Evolutionary conservation across 352 stramenopile genomes (phyloP).

Genomic region (Pythium apleroticum): DNA sequence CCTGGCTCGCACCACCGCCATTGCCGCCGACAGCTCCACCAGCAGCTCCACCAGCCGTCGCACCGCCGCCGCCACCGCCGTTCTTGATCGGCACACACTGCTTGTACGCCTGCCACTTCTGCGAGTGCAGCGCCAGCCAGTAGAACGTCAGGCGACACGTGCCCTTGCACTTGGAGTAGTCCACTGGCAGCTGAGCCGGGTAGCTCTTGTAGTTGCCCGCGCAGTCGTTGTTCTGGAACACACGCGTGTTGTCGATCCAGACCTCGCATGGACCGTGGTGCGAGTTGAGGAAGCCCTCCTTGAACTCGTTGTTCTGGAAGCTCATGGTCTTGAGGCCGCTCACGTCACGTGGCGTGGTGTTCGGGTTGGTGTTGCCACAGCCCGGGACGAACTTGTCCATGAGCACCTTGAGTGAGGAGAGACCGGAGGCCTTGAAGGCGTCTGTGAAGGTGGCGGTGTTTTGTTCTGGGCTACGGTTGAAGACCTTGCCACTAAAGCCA

Average conservation of each 20-base stretch:
- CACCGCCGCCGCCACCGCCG: background rate
- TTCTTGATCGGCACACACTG: conserved; percentile 23
- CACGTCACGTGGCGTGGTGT: conserved; percentile 19
- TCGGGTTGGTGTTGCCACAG: conserved; percentile 30
- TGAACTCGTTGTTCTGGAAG: conserved; percentile 46
- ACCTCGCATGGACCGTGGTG: conserved; percentile 29
- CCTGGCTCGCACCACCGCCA: no score
- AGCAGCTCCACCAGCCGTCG: no score
- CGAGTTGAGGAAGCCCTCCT: conserved; percentile 46
- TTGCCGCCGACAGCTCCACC: no score
- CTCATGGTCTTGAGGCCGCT: conserved; percentile 30
- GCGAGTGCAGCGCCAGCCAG: conserved; percentile 30
- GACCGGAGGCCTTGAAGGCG: conserved; percentile 22
- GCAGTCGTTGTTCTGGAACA: conserved; percentile 46
- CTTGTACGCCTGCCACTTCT: conserved; percentile 31
- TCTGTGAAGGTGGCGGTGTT: conserved; percentile 23
- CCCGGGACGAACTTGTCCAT: conserved; percentile 22
- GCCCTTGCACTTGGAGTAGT: conserved; percentile 40
- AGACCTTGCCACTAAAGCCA: conserved; percentile 37
- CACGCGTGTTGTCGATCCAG: conserved; percentile 30
- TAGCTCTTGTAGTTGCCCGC: conserved; percentile 33
- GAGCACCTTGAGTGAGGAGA: conserved; percentile 24
- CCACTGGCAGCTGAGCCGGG: conserved; percentile 45
- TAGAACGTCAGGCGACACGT: conserved; percentile 26
- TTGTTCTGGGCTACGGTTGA: conserved; percentile 23